A percentile compares a stretch with the other conserved stretches of the same genome.
phyloP scores from a whole-genome alignment of 176 grass and related monocot species.

The Hyparrhenia diplandra region DNA sequence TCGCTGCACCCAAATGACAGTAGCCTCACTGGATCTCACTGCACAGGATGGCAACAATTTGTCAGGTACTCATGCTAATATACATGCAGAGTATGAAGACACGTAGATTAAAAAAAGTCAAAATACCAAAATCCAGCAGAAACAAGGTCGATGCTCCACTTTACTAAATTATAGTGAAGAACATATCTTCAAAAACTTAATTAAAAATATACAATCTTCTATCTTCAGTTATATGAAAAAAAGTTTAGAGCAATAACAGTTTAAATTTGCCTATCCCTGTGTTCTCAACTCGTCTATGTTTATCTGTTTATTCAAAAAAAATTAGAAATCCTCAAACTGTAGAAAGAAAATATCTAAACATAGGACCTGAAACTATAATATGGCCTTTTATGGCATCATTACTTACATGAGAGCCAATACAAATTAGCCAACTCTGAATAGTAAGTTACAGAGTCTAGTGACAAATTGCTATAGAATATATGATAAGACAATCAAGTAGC shows the following conservation, averaged over 20 bases:
- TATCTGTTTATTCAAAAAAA: background rate
- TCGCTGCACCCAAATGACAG: background rate
- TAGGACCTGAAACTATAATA: background rate
- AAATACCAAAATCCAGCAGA: background rate
- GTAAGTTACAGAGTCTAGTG: background rate
- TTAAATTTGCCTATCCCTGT: background rate
- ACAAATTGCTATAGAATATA: background rate
- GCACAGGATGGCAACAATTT: background rate
- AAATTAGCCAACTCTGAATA: background rate
- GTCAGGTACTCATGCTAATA: background rate
- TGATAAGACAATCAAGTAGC: background rate
- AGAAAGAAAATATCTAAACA: background rate
- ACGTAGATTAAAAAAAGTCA: background rate
- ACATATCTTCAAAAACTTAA: background rate
- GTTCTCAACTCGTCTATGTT: background rate
- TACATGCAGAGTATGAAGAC: background rate
- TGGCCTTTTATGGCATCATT: background rate
- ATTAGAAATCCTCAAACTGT: background rate
- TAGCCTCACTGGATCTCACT: slow-evolving; percentile 2
- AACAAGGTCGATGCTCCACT: background rate
- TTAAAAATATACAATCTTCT: background rate
- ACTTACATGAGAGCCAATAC: background rate
- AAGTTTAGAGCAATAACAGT: background rate
- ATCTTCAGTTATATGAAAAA: background rate
- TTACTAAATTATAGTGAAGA: no score